Evolutionary conservation across 2,329 filamentous ascomycete species (phyloP), one percentile per base, ranked within the genome.

Genomic region (Incumbomyces delicatus): DNA sequence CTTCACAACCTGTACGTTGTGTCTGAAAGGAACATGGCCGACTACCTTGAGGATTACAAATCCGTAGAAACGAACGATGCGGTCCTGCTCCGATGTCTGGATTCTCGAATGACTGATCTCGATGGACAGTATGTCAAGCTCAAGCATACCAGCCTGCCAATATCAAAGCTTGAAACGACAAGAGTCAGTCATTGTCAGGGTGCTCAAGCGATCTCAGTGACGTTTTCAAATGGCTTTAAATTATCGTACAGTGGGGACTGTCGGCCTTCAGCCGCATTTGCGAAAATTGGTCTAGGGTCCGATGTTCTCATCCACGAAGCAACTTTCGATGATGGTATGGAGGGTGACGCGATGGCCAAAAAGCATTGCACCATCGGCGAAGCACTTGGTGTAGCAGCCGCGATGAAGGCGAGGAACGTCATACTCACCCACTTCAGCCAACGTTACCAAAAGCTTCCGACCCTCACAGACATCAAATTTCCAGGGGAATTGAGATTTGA

Each of bases 361-460:
- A 88, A 84, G 60, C 92, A 98, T 69, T 86, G 78, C 33, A 98
- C 92, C 7, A 86, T 88, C 51, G 77, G 77, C 12, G 92, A 98
- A 68, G 92, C 92, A 1, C 75, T 98, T 2, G 74, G 72, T 37
- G 76, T 96, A 2, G 90, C 83, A 1, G 73, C 76, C 11, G 67
- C 72, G 38, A 98, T 98, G 92, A 66, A 76, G 22, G 92, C 89
- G 0, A 78, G 81, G 53, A 75, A 85, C 13, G 81, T 92, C 13
- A 68, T 98, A 46, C 73, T 98, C 41, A 98, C 92, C 6, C 92
- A 98, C 64, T 98, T 98, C 66, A 89, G 83, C 46, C 92, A 98
- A 69, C 76, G 92, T 6, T 98, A 98, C 64, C 83, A 87, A 58
- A 90, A 90, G 66, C 71, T 79, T 30, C 80, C 76, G 1, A 68